Evolutionary conservation across 306 rosid genomes (phyloP), one percentile per base, ranked within the genome.

Genomic region (Cicer chorassanicum): DNA sequence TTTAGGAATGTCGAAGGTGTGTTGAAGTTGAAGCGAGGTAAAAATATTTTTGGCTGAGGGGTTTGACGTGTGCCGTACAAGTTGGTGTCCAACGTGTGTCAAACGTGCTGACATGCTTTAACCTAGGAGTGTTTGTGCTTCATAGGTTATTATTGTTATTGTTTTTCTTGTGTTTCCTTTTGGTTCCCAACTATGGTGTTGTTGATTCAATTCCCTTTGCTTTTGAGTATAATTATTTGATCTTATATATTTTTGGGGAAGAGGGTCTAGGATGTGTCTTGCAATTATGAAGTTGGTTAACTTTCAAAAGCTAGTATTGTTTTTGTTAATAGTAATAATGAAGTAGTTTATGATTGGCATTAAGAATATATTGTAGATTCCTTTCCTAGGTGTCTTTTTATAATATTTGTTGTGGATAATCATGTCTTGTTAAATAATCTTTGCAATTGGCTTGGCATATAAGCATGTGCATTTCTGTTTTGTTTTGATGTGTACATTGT

Each of bases 401-500:
- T 46, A 44, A 65, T 73, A 60, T 57, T 66, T 73, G 10, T 51
- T 51, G 15, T 8, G 65, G 75, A 48, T 56, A 80, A 80, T 24
- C 40, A 49, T 48, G 71, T 38, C 59, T 36, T 15, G 59, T 59
- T 19, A 74, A 24, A 59, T 39, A 40, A 8, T 66, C 34, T 24
- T 75, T n/a, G 45, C 18, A 11, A n/a, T 62, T 53, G 73, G 72
- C 48, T 41, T 42, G 66, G 4, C 8, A 73, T 73, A 21, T 49
- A 53, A 78, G 70, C 64, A 69, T 39, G 66, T 55, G 71, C 15
- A 14, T 51, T 14, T 15, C 57, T 51, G 16, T 51, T 51, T 51
- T 51, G 57, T 51, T 51, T 7, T 1, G 8, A 51, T 51, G 24
- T 51, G 57, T 16, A 15, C 5, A 6, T 15, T 2, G 57, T 6